A percentile compares a stretch with the other conserved stretches of the same genome.
Conservation (phyloP, 495 filamentous ascomycete genomes). For the Penicillium lividum region DNA sequence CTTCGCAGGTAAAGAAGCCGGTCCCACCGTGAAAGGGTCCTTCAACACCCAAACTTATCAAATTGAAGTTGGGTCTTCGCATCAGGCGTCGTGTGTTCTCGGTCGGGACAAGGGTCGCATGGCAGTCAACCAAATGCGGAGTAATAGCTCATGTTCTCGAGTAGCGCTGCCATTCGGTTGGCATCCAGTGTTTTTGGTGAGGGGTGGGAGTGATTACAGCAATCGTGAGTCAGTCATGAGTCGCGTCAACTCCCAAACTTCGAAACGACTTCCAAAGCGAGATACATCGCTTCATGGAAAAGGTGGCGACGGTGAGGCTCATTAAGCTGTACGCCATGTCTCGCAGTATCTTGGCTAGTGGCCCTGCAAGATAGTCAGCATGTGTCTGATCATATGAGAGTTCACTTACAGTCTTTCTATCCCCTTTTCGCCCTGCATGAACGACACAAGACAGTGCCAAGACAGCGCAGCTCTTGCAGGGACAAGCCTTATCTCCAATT, state of each 20-base stretch:
- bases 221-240: not conserved
- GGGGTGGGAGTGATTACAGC: not conserved
- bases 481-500: too few species aligned
- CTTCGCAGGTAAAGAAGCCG: not conserved
- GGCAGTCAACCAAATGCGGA: not conserved
- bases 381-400: not conserved
- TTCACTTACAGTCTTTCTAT: constrained; percentile 1
- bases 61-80: not conserved
- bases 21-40: not conserved
- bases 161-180: too few species aligned
- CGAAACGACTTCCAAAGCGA: not conserved
- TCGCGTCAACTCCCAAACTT: not conserved
- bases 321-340: not conserved
- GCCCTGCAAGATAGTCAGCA: constrained; percentile 6
- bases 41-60: not conserved
- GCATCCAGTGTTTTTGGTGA: not conserved
- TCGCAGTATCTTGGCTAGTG: constrained; percentile 1
- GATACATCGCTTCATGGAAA: not conserved
- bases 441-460: not conserved
- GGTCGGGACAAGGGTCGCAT: not conserved
- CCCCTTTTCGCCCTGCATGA: not conserved
- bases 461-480: not conserved
- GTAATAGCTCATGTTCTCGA: not conserved
- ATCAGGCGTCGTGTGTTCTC: not conserved
- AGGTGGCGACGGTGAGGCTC: not conserved